phyloP scores from a whole-genome alignment of 2,329 filamentous ascomycete genomes.

The Amylocarpus encephaloides region DNA sequence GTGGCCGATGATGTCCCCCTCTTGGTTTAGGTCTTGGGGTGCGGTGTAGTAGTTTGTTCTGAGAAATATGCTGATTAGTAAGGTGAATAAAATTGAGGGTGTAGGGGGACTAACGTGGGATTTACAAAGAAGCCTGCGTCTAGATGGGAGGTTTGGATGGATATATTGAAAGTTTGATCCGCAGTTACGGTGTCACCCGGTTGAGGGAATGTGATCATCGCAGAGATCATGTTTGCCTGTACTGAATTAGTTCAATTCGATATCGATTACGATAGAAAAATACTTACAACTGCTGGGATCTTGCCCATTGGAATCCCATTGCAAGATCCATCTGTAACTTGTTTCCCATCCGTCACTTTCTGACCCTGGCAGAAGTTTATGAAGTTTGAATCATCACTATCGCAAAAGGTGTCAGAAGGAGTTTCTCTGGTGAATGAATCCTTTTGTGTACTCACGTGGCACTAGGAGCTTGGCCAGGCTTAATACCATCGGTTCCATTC shows the following conservation, averaged over 20 bases:
- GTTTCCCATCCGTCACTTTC: conserved; percentile 52
- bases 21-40: conserved; percentile 25
- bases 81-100: too few species aligned
- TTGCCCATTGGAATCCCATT: conserved; percentile 34
- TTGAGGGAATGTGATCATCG: conserved; percentile 16
- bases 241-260: too few species aligned
- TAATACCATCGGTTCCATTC: conserved; percentile 39
- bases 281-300: background rate
- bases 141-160: conserved; percentile 29
- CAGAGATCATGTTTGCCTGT: conserved; percentile 16
- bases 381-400: conserved; percentile 40
- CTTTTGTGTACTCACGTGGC: conserved; percentile 25
- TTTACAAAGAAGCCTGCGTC: conserved; percentile 32
- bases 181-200: conserved; percentile 16
- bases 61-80: too few species aligned
- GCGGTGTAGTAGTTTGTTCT: conserved; percentile 31
- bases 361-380: conserved; percentile 26
- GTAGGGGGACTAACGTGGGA: conserved; percentile 12
- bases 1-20: conserved; percentile 31
- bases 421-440: background rate
- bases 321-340: conserved; percentile 52
- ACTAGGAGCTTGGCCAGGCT: conserved; percentile 27
- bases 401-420: conserved; percentile 15
- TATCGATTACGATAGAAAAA: too few species aligned
- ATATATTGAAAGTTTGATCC: conserved; percentile 25